Evolutionary conservation across 768 basidiomycete species (phyloP), one percentile per base, ranked within the genome.

Genomic region (Mycena rosella): DNA sequence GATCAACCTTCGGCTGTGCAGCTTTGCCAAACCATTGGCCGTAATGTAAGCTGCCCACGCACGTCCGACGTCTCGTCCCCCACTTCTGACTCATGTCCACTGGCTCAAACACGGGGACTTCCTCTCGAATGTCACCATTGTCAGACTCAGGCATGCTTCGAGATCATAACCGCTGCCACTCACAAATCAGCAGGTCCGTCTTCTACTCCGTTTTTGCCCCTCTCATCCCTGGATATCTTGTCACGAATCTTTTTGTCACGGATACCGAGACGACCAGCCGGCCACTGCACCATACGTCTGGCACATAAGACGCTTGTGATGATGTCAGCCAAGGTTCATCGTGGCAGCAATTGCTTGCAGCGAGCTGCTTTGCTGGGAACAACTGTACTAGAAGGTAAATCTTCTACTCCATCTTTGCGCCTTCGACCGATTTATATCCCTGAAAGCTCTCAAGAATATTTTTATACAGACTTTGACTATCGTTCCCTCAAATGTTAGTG

Each of bases 361-460:
- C n/a, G n/a, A n/a, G n/a, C n/a, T n/a, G 57, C 56, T 60, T 60
- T 60, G 48, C 49, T 61, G 51, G 60, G 59, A 60, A 49, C 47
- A 49, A 51, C 34, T 27, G 32, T 51, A 49, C 56, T 42, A 27
- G 29, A 42, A 47, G 57, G 44, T 47, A 24, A 47, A 29, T 51
- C 60, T 61, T 61, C 49, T 61, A 40, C 60, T 61, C 48, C 38
- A 49, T 40, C 60, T 61, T 61, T 61, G 60, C 60, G 60, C 49
- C 60, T 61, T 51, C 60, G 29, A 42, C 60, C 49, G 60, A 61
- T 42, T 30, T 61, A 61, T 52, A 51, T 51, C 60, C 59, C 48
- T 51, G 59, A 52, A 60, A 20, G n/a, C 49, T 61, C 38, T 52
- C 60, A 52, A 60, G 48, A 60, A 36, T 60, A 51, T 60, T 51